A percentile compares a stretch with the other conserved stretches of the same genome.
Evolutionary conservation across 1,284 basidiomycete genomes (phyloP).

Genomic region (Boletellus deceptivus): DNA sequence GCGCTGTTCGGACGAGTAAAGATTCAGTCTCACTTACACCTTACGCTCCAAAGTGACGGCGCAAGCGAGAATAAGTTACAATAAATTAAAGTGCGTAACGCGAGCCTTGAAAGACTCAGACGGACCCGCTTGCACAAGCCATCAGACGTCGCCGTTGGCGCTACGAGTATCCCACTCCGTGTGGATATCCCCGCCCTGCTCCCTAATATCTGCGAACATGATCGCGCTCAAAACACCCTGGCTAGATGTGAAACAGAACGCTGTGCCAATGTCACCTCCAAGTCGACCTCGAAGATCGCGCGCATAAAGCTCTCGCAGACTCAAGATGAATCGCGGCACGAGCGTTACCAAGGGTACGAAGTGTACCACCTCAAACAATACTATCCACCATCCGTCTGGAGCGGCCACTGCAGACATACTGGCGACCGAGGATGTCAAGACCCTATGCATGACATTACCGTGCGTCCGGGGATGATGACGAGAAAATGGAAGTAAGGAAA

Average conservation of each 20-base stretch:
- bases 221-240: background rate
- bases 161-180: background rate
- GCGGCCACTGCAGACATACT: background rate
- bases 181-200: background rate
- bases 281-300: background rate
- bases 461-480: background rate
- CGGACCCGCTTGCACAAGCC: too few species aligned
- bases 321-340: background rate
- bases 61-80: too few species aligned
- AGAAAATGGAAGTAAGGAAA: background rate
- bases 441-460: background rate
- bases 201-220: background rate
- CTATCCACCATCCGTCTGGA: background rate
- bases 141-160: too few species aligned
- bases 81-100: too few species aligned
- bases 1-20: too few species aligned
- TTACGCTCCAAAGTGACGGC: too few species aligned
- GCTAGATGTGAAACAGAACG: background rate
- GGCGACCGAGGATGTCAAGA: background rate
- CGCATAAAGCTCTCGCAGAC: background rate
- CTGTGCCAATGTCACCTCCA: background rate
- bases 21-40: too few species aligned
- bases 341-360: background rate
- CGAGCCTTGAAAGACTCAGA: too few species aligned
- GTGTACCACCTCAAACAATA: background rate